Percentiles rank a stretch among this genome's conserved stretches.
These are phyloP conservation scores for Paraurostyla sp. DNA, from an alignment of 73 alveolate genomes.

Conservation along the genomic window DNA sequence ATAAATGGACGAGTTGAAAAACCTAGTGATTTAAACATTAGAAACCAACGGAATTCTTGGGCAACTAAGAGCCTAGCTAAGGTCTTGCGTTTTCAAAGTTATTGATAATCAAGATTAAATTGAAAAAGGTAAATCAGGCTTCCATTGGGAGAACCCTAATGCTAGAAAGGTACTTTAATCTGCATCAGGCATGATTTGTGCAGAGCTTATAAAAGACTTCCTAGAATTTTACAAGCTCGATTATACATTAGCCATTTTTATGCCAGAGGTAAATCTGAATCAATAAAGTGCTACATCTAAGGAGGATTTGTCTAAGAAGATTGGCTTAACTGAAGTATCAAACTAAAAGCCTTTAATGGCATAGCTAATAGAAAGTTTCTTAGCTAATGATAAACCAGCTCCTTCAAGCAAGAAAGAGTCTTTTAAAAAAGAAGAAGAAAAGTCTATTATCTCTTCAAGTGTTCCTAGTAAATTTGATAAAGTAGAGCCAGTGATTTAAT, in stretches of 20 bases:
- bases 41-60: slow-evolving; percentile 94
- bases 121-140: slow-evolving; percentile 80
- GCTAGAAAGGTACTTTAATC: slow-evolving; percentile 86
- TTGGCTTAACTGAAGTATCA: not conserved
- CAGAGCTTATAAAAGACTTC: slow-evolving; percentile 90
- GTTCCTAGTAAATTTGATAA: no score
- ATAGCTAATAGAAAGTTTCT: slow-evolving; percentile 34
- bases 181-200: slow-evolving; percentile 86
- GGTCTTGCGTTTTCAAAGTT: slow-evolving; percentile 91
- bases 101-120: slow-evolving; percentile 85
- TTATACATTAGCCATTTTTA: slow-evolving; percentile 86
- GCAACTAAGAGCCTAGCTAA: slow-evolving; percentile 88
- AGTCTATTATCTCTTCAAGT: not conserved
- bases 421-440: not conserved
- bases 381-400: slow-evolving; percentile 7
- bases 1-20: slow-evolving; percentile 95
- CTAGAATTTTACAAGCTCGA: slow-evolving; percentile 91
- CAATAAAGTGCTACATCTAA: slow-evolving; percentile 40
- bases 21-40: slow-evolving; percentile 89
- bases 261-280: slow-evolving; percentile 82
- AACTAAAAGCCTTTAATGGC: slow-evolving; percentile 5
- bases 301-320: slow-evolving; percentile 43
- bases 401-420: not conserved
- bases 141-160: slow-evolving; percentile 94
- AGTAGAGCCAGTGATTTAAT: no score